Conservation (phyloP, 78 protist genomes). For the Dictyostelium brefeldianum region DNA sequence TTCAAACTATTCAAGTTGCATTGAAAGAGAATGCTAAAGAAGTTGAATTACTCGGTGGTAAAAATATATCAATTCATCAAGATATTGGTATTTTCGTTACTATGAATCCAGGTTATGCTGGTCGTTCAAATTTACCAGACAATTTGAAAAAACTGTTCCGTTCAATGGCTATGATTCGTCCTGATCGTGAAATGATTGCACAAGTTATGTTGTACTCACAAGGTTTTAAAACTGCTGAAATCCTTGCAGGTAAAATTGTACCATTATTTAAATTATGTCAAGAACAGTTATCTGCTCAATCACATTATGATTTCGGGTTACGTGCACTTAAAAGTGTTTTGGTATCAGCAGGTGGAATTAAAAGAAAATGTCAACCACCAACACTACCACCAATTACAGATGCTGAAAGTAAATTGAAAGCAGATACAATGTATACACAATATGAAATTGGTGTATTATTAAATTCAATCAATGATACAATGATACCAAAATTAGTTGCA, state of each 20-base stretch:
- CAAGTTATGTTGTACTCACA: conserved; percentile 98
- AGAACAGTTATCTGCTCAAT: conserved; percentile 95
- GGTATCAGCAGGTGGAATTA: conserved; percentile 95
- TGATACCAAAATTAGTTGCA: conserved; percentile 96
- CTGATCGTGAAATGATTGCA: conserved; percentile 98
- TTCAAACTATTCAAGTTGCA: conserved; percentile 97
- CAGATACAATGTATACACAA: conserved; percentile 28
- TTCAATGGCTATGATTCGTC: conserved; percentile 95
- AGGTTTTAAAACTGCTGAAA: conserved; percentile 97
- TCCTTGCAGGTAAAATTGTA: conserved; percentile 94
- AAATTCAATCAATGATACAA: conserved; percentile 88
- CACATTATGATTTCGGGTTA: conserved; percentile 99
- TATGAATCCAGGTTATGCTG: conserved; percentile 99
- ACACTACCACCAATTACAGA: conserved; percentile 5
- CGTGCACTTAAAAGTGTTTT: conserved; percentile 98
- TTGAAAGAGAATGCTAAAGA: conserved; percentile 79
- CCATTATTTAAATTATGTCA: conserved; percentile 96
- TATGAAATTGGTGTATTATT: conserved; percentile 87
- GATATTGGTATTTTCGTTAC: conserved; percentile 98
- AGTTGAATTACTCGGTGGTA: conserved; percentile 85
- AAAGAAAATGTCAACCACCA: conserved; percentile 80
- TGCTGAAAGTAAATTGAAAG: conserved; percentile 32
- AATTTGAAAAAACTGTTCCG: conserved; percentile 98
- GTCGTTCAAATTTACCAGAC: conserved; percentile 99
- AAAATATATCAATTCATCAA: conserved; percentile 73